Evolutionary conservation across 768 basidiomycete species (phyloP).

Genomic region (Tephrocybe sp.): DNA sequence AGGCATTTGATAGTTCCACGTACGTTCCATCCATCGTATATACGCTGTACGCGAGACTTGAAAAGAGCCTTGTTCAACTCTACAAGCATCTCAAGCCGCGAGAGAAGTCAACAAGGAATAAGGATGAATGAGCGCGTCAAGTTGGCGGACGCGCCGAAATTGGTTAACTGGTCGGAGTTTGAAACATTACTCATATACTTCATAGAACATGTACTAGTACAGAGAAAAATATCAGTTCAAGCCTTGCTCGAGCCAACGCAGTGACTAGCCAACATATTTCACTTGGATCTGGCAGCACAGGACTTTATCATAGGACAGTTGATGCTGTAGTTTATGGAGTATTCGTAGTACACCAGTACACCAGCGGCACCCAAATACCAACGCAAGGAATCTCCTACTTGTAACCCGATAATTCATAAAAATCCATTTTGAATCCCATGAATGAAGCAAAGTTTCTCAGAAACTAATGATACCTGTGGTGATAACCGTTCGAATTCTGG

Average conservation of each 20-base stretch:
- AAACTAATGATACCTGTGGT: constrained; percentile 7
- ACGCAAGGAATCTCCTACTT: no score
- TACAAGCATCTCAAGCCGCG: constrained; percentile 52
- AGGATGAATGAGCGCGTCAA: constrained; percentile 19
- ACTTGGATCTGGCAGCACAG: no score
- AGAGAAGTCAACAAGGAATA: constrained; percentile 12
- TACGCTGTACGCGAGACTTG: constrained; percentile 52
- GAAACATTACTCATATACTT: constrained; percentile 1
- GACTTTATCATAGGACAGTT: no score
- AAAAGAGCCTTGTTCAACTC: constrained; percentile 69
- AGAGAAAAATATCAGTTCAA: no score
- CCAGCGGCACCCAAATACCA: no score
- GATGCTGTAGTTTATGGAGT: no score
- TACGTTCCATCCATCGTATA: constrained; percentile 67
- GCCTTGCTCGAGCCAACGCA: no score
- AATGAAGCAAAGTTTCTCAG: no score
- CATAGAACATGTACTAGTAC: constrained; percentile 22
- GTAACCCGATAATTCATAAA: no score
- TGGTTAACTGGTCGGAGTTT: constrained; percentile 26
- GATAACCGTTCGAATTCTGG: constrained; percentile 2
- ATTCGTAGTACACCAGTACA: no score
- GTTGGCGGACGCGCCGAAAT: constrained; percentile 22
- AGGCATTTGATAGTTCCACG: constrained; percentile 24
- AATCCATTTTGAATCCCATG: no score
- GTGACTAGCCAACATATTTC: no score